Percentiles rank a stretch among this genome's conserved stretches.
Conservation (phyloP, 1,284 basidiomycete genomes). For the Afroboletus lepidellus region DNA sequence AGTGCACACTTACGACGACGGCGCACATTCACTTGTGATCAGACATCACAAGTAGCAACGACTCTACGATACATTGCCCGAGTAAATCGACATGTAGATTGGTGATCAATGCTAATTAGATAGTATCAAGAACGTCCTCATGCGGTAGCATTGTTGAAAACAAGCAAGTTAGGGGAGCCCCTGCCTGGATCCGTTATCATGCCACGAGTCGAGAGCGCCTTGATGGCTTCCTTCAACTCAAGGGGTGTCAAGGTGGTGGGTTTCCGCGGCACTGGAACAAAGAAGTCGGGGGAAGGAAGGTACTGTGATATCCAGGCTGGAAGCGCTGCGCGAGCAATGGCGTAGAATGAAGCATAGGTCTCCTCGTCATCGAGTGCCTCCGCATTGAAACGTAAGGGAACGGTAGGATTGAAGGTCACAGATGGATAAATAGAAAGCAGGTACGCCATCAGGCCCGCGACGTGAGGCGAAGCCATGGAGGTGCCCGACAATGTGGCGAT, state of each 20-base stretch:
- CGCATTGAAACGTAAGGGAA: slow-evolving; percentile 33
- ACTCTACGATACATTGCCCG: slow-evolving; percentile 18
- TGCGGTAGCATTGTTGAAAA: slow-evolving; percentile 81
- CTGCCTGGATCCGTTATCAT: slow-evolving; percentile 50
- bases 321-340: slow-evolving; percentile 51
- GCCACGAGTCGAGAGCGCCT: slow-evolving; percentile 58
- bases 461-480: slow-evolving; percentile 71
- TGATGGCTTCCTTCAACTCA: slow-evolving; percentile 74
- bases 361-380: slow-evolving; percentile 22
- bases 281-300: slow-evolving; percentile 55
- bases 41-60: neutral
- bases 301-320: slow-evolving; percentile 59
- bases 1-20: too few relatives aligned
- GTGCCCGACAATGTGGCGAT: slow-evolving; percentile 74
- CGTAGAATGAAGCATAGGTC: slow-evolving; percentile 45
- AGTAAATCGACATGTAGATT: slow-evolving; percentile 4
- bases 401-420: slow-evolving; percentile 52
- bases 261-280: slow-evolving; percentile 42
- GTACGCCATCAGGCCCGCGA: slow-evolving; percentile 79
- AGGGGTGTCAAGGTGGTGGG: slow-evolving; percentile 55
- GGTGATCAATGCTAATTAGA: slow-evolving; percentile 2
- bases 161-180: slow-evolving; percentile 68
- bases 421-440: slow-evolving; percentile 79
- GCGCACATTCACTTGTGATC: neutral
- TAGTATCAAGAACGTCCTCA: slow-evolving; percentile 8